phyloP scores from a whole-genome alignment of 2,329 filamentous ascomycete genomes.

The Chrysoporthe deuterocubensis region DNA sequence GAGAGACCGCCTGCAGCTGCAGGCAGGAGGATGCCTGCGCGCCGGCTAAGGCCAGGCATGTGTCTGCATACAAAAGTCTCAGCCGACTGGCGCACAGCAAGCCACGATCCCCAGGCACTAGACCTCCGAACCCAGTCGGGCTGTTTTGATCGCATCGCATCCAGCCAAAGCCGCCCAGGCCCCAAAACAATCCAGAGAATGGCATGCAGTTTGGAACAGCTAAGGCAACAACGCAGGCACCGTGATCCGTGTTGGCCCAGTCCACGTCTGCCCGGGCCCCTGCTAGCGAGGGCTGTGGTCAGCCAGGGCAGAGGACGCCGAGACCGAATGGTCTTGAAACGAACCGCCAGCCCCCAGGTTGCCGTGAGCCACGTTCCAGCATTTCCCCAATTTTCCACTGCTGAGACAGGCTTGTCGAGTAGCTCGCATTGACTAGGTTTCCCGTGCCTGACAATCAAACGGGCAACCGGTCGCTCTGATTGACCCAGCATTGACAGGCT shows the following conservation, averaged over 20 bases:
- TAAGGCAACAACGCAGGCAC: not conserved
- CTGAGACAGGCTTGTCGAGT: constrained; percentile 5
- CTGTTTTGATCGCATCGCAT: not conserved
- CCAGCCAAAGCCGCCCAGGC: not conserved
- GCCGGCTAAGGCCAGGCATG: not conserved
- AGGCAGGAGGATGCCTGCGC: not conserved
- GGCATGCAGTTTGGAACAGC: not conserved
- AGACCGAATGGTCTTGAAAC: constrained; percentile 13
- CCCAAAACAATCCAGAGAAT: not conserved
- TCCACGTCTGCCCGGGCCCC: not conserved
- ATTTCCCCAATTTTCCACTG: not conserved
- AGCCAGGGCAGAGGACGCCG: not conserved
- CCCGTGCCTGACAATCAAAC: constrained; percentile 1
- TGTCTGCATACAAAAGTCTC: not conserved
- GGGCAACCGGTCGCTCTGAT: not conserved
- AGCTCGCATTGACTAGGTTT: constrained; percentile 7
- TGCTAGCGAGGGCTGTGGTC: not conserved
- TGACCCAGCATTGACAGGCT: constrained; percentile 9
- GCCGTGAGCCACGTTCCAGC: not conserved
- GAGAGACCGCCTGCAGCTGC: not conserved
- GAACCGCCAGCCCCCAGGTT: constrained; percentile 5
- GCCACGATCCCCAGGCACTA: constrained; percentile 8
- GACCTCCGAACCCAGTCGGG: constrained; percentile 11
- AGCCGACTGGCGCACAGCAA: constrained; percentile 16
- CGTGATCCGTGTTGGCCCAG: not conserved